Conservation (phyloP, 2,329 filamentous ascomycete genomes). For the Beauveria bassiana region DNA sequence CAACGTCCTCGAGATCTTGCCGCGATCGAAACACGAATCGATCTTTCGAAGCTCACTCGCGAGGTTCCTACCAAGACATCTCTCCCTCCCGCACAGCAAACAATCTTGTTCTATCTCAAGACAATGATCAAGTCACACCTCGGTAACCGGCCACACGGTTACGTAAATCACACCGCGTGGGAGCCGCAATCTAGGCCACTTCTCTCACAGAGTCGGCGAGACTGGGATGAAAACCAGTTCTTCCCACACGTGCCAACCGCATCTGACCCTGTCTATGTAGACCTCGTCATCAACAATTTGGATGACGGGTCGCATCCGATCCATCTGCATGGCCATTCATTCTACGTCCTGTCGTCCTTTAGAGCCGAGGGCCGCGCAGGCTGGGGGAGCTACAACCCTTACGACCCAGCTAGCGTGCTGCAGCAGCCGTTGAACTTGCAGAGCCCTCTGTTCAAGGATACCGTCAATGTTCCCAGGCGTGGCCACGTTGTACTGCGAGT, state of each 20-base stretch:
- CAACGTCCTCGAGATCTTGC: not conserved
- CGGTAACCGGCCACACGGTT: slow-evolving; percentile 19
- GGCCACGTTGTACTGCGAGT: slow-evolving; percentile 20
- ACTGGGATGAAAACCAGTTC: slow-evolving; percentile 19
- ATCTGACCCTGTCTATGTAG: slow-evolving; percentile 14
- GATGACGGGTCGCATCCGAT: slow-evolving; percentile 26
- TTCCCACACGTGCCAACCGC: slow-evolving; percentile 15
- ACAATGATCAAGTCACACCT: slow-evolving; percentile 17
- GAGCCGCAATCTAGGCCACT: slow-evolving; percentile 16
- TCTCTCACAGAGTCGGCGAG: slow-evolving; percentile 14
- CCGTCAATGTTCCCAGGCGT: slow-evolving; percentile 31
- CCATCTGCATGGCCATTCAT: slow-evolving; percentile 51
- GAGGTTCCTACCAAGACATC: not conserved
- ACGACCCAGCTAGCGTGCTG: slow-evolving; percentile 10
- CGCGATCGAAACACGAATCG: not conserved
- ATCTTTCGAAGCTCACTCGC: not conserved
- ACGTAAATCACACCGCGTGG: slow-evolving; percentile 21
- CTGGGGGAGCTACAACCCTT: slow-evolving; percentile 21
- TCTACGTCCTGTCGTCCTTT: slow-evolving; percentile 32
- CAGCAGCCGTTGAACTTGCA: slow-evolving; percentile 11
- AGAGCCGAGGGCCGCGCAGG: slow-evolving; percentile 15
- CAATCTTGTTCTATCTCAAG: slow-evolving; percentile 18
- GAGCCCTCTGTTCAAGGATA: slow-evolving; percentile 24
- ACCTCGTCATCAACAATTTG: slow-evolving; percentile 25
- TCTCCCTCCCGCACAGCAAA: slow-evolving; percentile 15